Evolutionary conservation across 2,329 filamentous ascomycete genomes (phyloP).

Genomic region (Cladosporium austrohemisphaericum): DNA sequence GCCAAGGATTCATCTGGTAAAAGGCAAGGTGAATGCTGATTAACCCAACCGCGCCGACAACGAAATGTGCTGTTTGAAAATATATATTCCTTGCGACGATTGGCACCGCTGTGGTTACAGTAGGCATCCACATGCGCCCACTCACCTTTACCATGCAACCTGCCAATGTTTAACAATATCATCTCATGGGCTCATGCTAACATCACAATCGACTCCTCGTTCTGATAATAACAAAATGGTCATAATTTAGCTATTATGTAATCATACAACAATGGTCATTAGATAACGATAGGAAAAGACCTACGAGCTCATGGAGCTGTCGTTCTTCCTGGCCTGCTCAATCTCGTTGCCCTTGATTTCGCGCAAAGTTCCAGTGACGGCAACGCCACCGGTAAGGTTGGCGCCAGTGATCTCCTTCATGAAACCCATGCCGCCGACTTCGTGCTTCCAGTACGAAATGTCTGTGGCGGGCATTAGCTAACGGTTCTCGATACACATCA

Average conservation of each 20-base stretch:
- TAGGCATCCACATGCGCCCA: background rate
- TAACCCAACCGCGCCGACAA: slow-evolving; percentile 30
- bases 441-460: slow-evolving; percentile 35
- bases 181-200: too few species aligned
- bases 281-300: background rate
- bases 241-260: slow-evolving; percentile 2
- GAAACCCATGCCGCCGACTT: slow-evolving; percentile 26
- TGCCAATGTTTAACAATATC: too few species aligned
- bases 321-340: slow-evolving; percentile 27
- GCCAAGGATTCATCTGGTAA: slow-evolving; percentile 35
- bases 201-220: slow-evolving; percentile 1
- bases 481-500: too few species aligned
- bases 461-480: too few species aligned
- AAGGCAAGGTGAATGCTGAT: slow-evolving; percentile 34
- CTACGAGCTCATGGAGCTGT: slow-evolving; percentile 26
- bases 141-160: background rate
- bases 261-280: background rate
- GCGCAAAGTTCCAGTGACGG: slow-evolving; percentile 32
- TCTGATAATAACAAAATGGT: too few species aligned
- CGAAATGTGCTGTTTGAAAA: background rate
- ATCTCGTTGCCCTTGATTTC: slow-evolving; percentile 34
- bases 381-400: slow-evolving; percentile 31
- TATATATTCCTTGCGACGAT: slow-evolving; percentile 13
- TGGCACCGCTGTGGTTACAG: background rate
- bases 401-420: slow-evolving; percentile 32